These are phyloP conservation scores for Miscanthus lutarioriparius DNA, from an alignment of 176 grass and related monocot genomes.

Conservation along the genomic window DNA sequence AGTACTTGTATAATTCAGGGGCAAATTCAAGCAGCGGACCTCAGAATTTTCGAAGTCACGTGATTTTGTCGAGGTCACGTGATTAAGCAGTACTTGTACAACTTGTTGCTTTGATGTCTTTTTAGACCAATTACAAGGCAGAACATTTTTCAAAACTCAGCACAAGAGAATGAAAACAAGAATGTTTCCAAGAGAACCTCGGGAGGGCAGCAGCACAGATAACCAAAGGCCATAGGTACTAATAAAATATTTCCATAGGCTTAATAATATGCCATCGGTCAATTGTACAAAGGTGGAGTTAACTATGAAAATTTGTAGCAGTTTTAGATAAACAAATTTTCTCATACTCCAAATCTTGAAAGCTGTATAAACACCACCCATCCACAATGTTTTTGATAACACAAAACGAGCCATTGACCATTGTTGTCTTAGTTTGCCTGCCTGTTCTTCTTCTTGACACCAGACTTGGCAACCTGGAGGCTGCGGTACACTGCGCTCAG, in stretches of 20 bases:
- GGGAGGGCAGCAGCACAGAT: not conserved
- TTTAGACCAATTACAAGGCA: not conserved
- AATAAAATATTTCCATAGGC: not conserved
- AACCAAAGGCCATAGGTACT: not conserved
- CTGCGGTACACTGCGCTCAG: conserved; percentile 68
- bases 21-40: not conserved
- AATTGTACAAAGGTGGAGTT: conserved; percentile 22
- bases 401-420: too few relatives aligned
- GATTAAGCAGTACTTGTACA: not conserved
- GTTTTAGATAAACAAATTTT: not conserved
- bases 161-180: not conserved
- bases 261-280: not conserved
- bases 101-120: not conserved
- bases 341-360: too few relatives aligned
- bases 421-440: too few relatives aligned
- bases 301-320: not conserved
- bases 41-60: not conserved
- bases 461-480: conserved; percentile 83
- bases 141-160: not conserved
- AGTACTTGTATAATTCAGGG: not conserved
- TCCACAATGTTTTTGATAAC: too few relatives aligned
- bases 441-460: conserved; percentile 80
- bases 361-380: too few relatives aligned
- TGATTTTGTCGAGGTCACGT: not conserved
- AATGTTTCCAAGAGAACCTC: not conserved